phyloP scores from a whole-genome alignment of 2,329 filamentous ascomycete genomes.

The Cladosporium sp. region DNA sequence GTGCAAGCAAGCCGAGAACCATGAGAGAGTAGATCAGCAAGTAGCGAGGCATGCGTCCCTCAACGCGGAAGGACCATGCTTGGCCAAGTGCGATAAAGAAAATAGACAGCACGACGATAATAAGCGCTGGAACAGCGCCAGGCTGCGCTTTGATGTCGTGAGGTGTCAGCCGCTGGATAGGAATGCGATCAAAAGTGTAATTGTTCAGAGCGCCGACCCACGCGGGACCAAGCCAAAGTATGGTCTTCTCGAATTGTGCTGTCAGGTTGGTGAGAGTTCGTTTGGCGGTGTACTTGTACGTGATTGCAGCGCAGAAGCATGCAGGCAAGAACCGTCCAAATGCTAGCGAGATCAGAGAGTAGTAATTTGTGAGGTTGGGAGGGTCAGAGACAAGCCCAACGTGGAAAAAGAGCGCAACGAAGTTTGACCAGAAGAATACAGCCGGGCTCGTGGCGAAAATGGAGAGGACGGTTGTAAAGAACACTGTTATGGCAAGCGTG shows the following conservation, averaged over 20 bases:
- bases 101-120: constrained; percentile 70
- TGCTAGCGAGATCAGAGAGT: constrained; percentile 70
- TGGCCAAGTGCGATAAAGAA: constrained; percentile 67
- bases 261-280: constrained; percentile 68
- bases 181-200: constrained; percentile 92
- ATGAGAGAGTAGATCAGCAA: constrained; percentile 74
- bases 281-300: constrained; percentile 77
- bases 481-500: constrained; percentile 73
- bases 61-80: constrained; percentile 79
- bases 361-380: constrained; percentile 63
- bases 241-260: constrained; percentile 83
- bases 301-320: constrained; percentile 79
- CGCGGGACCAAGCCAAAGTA: constrained; percentile 84
- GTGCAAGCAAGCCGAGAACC: constrained; percentile 60
- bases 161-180: constrained; percentile 84
- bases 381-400: constrained; percentile 87
- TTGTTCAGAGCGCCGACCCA: constrained; percentile 93
- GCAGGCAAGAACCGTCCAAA: constrained; percentile 82
- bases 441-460: constrained; percentile 75
- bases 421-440: constrained; percentile 81
- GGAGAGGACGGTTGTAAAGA: constrained; percentile 72
- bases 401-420: constrained; percentile 81
- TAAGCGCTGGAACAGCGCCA: constrained; percentile 77
- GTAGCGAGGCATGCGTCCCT: constrained; percentile 74
- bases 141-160: constrained; percentile 88